These are phyloP conservation scores for Penicillium sp. DNA, from an alignment of 2,329 filamentous ascomycete species.

Conservation along the genomic window DNA sequence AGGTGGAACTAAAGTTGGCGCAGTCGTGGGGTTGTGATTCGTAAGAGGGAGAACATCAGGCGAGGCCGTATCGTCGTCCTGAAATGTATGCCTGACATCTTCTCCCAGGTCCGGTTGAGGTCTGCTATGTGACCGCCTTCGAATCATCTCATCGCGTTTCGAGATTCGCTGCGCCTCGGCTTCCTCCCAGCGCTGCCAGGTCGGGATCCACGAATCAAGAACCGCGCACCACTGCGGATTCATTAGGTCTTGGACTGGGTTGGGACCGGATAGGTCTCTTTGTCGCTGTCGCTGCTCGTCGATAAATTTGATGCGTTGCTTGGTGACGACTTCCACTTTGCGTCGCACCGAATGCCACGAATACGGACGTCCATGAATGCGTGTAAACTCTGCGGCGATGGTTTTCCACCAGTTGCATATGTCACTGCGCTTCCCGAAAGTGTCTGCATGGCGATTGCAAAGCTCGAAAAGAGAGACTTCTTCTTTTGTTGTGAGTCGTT, in stretches of 20 bases:
- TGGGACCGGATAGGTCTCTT: constrained; percentile 4
- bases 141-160: constrained; percentile 32
- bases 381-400: constrained; percentile 39
- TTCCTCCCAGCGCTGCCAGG: constrained; percentile 41
- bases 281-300: constrained; percentile 29
- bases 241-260: constrained; percentile 27
- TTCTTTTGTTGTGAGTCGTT: constrained; percentile 40
- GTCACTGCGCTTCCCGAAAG: constrained; percentile 41
- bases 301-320: constrained; percentile 41
- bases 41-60: neutral
- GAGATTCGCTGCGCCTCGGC: constrained; percentile 38
- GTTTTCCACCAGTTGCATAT: constrained; percentile 45
- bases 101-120: constrained; percentile 2
- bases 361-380: constrained; percentile 39
- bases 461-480: constrained; percentile 42
- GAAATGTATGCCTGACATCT: neutral
- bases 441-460: constrained; percentile 37
- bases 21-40: constrained; percentile 3
- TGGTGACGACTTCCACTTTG: constrained; percentile 42
- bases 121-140: constrained; percentile 22
- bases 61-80: neutral
- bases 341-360: constrained; percentile 45
- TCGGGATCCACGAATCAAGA: constrained; percentile 43
- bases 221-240: constrained; percentile 40
- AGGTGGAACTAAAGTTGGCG: neutral